Percentiles rank a stretch among this genome's conserved stretches.
Evolutionary conservation across 2,329 filamentous ascomycete species (phyloP).

Genomic region (Byssothecium circinans): DNA sequence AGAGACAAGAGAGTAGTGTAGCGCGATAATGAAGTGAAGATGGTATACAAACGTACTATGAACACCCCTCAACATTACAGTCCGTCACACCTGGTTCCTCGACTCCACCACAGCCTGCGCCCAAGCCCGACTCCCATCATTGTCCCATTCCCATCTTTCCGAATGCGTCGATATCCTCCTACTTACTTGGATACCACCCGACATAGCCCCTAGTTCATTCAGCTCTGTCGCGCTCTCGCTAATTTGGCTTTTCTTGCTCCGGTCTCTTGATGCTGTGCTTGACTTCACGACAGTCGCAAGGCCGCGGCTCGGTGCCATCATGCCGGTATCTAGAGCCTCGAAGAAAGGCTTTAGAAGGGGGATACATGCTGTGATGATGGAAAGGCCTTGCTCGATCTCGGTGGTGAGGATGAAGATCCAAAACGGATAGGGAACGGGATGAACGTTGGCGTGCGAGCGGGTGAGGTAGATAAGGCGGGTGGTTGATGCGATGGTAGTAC

Average conservation of each 20-base stretch:
- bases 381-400: slow-evolving; percentile 3
- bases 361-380: slow-evolving; percentile 7
- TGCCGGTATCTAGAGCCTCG: slow-evolving; percentile 7
- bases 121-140: slow-evolving; percentile 2
- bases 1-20: too few species aligned
- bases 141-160: slow-evolving; percentile 1
- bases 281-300: background rate
- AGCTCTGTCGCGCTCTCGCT: slow-evolving; percentile 1
- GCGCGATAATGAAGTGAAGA: too few species aligned
- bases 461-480: slow-evolving; percentile 1
- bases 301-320: slow-evolving; percentile 5
- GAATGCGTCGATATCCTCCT: slow-evolving; percentile 4
- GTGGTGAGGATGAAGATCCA: slow-evolving; percentile 3
- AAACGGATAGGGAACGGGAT: background rate
- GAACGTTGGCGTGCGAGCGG: background rate
- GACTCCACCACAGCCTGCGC: background rate
- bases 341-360: slow-evolving; percentile 10
- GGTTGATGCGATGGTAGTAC: slow-evolving; percentile 2
- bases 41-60: too few species aligned
- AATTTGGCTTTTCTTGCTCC: slow-evolving; percentile 4
- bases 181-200: slow-evolving; percentile 3
- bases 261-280: background rate
- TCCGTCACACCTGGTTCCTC: background rate
- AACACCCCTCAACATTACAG: too few species aligned
- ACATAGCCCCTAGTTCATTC: background rate